Percentiles rank a stretch among this genome's conserved stretches.
phyloP scores from a whole-genome alignment of 345 rosid genomes.

The Sisymbrium irio region DNA sequence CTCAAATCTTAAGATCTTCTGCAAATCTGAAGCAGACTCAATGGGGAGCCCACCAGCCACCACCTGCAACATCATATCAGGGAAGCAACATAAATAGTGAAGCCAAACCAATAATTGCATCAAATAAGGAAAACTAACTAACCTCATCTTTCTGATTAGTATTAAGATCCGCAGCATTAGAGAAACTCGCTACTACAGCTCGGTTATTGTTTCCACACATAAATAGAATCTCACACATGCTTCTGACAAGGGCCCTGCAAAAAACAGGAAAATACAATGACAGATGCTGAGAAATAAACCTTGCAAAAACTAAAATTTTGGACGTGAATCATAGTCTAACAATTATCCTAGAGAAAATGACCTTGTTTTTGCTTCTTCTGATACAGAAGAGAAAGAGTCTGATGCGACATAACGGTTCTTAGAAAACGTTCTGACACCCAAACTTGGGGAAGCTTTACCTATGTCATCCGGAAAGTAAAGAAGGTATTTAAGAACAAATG shows the following conservation, averaged over 20 bases:
- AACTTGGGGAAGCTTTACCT: slow-evolving; percentile 39
- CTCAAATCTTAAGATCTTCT: slow-evolving; percentile 64
- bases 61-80: slow-evolving; percentile 38
- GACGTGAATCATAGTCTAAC: background rate
- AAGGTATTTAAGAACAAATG: slow-evolving; percentile 91
- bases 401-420: slow-evolving; percentile 45
- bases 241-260: slow-evolving; percentile 75
- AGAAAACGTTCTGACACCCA: slow-evolving; percentile 40
- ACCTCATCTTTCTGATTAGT: slow-evolving; percentile 54
- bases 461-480: slow-evolving; percentile 76
- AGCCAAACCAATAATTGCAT: slow-evolving; percentile 6
- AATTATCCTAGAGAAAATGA: slow-evolving; percentile 34
- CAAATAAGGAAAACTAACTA: slow-evolving; percentile 26
- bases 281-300: slow-evolving; percentile 7
- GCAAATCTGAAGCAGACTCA: slow-evolving; percentile 82
- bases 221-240: slow-evolving; percentile 94
- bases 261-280: slow-evolving; percentile 3
- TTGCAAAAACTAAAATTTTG: background rate
- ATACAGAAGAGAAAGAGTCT: slow-evolving; percentile 51
- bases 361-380: slow-evolving; percentile 80
- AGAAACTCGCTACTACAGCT: slow-evolving; percentile 62
- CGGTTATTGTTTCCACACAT: slow-evolving; percentile 72
- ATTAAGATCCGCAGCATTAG: slow-evolving; percentile 36
- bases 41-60: slow-evolving; percentile 59
- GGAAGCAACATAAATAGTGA: background rate